Base-by-base conservation (phyloP, 129 eudicot species). In the Lactuca sativa region DNA sequence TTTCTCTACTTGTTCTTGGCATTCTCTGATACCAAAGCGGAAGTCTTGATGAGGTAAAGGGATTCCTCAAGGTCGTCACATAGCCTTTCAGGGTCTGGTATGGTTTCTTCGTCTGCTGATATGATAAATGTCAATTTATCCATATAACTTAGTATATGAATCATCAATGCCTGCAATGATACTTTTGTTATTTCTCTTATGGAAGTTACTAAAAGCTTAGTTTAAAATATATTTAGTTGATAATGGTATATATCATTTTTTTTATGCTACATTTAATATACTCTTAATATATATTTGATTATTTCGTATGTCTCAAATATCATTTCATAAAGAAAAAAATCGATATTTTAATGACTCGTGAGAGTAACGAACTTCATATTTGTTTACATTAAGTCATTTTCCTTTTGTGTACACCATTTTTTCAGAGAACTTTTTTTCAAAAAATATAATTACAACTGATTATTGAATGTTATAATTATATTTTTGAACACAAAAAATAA, bases 41-140 rank as follows among this genome's bases (percentile, higher is more conserved):
- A 67, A 44, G 56, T 18, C 72, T 74, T 78, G 59, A 78, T 78
- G 53, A 74, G 71, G 15, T 61, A 34, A 65, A 82, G 81, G 7
- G 82, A 77, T 49, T 81, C 80, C 57, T 67, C 66, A 34, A 67
- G 78, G 56, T 72, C 83, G 31, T 85, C 78, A 38, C 68, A 65
- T 58, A 73, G 77, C 41, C 60, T 64, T 59, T 68, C 31, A 33
- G 78, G 68, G 63, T 77, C 85, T 3, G 85, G 82, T 69, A 77
- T 77, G 18, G 86, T 82, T 78, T 78, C 77, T 64, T 78, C 82
- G 0, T 82, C 86, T 16, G 59, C 86, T 18, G 83, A 77, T 63
- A 82, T n/a, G 18, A 74, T 80, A 36, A 82, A 82, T 7, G 70
- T 82, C 70, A 82, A 32, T 54, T 78, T 82, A 43, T 82, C 80